phyloP scores from a whole-genome alignment of 176 grass and related monocot genomes.

The Oryza officinalis region DNA sequence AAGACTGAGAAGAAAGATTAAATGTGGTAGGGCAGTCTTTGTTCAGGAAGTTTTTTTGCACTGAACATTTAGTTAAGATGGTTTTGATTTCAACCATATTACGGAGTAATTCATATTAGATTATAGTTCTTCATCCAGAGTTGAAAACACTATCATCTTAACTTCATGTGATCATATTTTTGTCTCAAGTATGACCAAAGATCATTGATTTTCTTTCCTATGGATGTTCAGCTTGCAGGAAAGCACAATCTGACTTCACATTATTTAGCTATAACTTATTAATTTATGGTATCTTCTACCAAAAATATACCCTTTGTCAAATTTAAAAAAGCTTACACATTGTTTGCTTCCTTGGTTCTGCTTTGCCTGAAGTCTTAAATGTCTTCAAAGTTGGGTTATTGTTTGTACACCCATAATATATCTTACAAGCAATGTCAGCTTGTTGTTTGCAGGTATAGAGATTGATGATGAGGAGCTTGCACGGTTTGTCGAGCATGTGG shows the following conservation, averaged over 20 bases:
- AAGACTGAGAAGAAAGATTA: not conserved
- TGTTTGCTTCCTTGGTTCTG: slow-evolving; percentile 9
- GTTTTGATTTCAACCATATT: slow-evolving; percentile 21
- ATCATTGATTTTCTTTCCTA: not conserved
- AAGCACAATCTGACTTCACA: not conserved
- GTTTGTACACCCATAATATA: slow-evolving; percentile 32
- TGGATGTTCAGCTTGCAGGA: slow-evolving; percentile 11
- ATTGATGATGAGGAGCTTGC: slow-evolving; percentile 94
- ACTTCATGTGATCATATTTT: slow-evolving; percentile 23
- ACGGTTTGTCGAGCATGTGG: slow-evolving; percentile 93
- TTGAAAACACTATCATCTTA: slow-evolving; percentile 14
- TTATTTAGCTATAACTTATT: slow-evolving; percentile 7
- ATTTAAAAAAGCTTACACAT: not conserved
- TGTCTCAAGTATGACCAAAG: slow-evolving; percentile 1
- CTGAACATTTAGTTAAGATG: slow-evolving; percentile 23
- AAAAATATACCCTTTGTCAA: not conserved
- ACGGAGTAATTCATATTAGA: not conserved
- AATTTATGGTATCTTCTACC: not conserved
- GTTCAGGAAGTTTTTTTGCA: not conserved
- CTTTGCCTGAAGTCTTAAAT: slow-evolving; percentile 12
- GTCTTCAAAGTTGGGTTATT: not conserved
- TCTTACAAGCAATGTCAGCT: slow-evolving; percentile 58
- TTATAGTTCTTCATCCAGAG: slow-evolving; percentile 16
- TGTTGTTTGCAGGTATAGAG: slow-evolving; percentile 86
- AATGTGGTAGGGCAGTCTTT: slow-evolving; percentile 2